Base-by-base conservation (phyloP, 495 filamentous ascomycete genomes). In the Chaetomium fimeti region DNA sequence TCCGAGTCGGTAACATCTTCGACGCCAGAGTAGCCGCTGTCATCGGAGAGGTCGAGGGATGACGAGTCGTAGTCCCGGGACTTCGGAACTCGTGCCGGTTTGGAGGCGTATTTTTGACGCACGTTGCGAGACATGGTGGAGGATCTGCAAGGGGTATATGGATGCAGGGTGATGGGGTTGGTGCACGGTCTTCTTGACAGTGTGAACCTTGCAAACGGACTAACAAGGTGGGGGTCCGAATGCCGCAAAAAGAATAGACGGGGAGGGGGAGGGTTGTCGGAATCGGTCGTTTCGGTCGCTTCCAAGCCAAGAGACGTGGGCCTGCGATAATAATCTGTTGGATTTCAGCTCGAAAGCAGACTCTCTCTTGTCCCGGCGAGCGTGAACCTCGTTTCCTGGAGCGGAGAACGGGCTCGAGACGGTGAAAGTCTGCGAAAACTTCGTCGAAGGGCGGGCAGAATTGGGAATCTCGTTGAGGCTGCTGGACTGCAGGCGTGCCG, bases 381-480 rank as follows among this genome's bases (percentile, higher is more conserved):
- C 64, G 38, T 47, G 64, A 66, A 40, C 18, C 47, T 65, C 66
- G 29, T 27, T 51, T 61, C 68, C 65, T 54, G 48, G 13, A 27
- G 63, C 20, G 25, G 64, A 62, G 55, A 57, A 55, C 56, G 70
- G 62, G 75, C 74, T 77, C 73, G 71, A 75, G 75, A 77, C 72
- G 73, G 75, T 71, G 68, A 74, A 75, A 77, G 78, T 67, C 79
- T 78, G 76, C 75, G 66, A 62, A 76, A 85, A 86, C 88, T 89
- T 90, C 86, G 89, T 93, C 89, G 88, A 89, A 84, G 71, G 82
- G 80, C 80, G 80, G 83, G 78, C 68, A 69, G 81, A 83, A 81
- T 87, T 84, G 83, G 87, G 84, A 76, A 75, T 81, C 84, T 90
- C 90, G 90, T 81, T 86, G 89, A 81, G 74, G 89, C 91, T 92